Conservation (phyloP, 2,329 filamentous ascomycete species). For the Coniochaeta hoffmannii region DNA sequence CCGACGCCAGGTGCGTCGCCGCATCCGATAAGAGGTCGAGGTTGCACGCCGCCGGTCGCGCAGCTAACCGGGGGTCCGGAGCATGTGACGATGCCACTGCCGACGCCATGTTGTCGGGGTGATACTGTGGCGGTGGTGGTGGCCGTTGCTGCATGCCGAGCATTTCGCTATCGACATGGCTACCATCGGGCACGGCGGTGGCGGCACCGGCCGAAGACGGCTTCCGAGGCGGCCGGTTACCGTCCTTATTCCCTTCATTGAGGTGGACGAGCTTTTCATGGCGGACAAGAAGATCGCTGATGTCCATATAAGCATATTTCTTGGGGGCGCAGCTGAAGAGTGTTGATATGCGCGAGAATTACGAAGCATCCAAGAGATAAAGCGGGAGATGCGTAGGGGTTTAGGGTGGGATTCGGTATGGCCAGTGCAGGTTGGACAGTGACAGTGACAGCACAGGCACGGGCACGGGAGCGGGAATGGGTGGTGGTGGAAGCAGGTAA, state of each 20-base stretch:
- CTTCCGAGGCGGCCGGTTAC: conserved; percentile 37
- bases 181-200: conserved; percentile 36
- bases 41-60: conserved; percentile 43
- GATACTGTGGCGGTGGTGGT: conserved; percentile 28
- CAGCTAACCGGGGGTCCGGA: conserved; percentile 38
- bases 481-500: conserved; percentile 7
- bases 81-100: conserved; percentile 30
- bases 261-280: conserved; percentile 59
- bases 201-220: conserved; percentile 39
- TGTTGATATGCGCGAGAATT: conserved; percentile 14
- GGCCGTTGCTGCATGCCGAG: conserved; percentile 30
- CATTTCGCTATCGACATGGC: conserved; percentile 37
- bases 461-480: not conserved
- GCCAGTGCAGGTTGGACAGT: not conserved
- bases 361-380: conserved; percentile 13
- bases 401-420: not conserved
- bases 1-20: conserved; percentile 43
- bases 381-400: not conserved
- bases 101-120: conserved; percentile 30
- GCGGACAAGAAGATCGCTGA: conserved; percentile 55
- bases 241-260: conserved; percentile 51
- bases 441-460: conserved; percentile 1
- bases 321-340: conserved; percentile 11
- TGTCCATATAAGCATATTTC: conserved; percentile 50
- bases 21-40: conserved; percentile 53